Percentiles rank a stretch among this genome's conserved stretches.
Conservation (phyloP, 352 stramenopile species). For the Phytophthora sojae region DNA sequence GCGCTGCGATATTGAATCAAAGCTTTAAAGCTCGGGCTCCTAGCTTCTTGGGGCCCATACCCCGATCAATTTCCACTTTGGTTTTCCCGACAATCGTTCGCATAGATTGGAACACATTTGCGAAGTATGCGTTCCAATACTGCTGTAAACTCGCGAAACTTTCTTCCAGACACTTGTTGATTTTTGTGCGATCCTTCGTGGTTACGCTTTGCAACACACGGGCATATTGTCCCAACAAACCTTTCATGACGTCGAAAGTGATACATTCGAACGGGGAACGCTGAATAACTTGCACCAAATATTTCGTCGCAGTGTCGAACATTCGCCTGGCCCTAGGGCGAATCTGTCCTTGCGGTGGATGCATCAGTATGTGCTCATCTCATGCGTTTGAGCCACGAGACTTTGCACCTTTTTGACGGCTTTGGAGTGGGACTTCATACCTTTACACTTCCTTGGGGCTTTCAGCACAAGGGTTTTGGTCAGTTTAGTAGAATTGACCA, state of each 20-base stretch:
- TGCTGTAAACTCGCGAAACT: neutral
- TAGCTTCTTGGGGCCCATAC: neutral
- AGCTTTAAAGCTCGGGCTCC: neutral
- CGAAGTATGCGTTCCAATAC: neutral
- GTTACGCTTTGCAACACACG: neutral
- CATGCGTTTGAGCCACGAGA: neutral
- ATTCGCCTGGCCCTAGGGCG: neutral
- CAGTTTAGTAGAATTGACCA: no score
- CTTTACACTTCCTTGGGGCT: neutral
- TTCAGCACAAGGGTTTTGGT: no score
- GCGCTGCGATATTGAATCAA: constrained; percentile 11
- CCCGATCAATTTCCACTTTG: neutral
- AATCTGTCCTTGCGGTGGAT: neutral
- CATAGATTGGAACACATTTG: neutral
- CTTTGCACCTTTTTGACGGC: neutral
- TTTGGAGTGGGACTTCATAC: neutral
- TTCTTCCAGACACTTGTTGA: neutral
- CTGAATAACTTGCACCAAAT: constrained; percentile 2
- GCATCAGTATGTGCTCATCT: neutral
- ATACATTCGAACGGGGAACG: neutral
- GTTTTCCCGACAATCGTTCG: neutral
- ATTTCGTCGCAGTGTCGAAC: neutral
- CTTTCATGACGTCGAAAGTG: neutral
- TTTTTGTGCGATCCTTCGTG: neutral
- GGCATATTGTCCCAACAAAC: neutral